Percentiles rank a stretch among this genome's conserved stretches.
These are phyloP conservation scores for Sisymbrium irio DNA, from an alignment of 345 rosid species.

Conservation along the genomic window DNA sequence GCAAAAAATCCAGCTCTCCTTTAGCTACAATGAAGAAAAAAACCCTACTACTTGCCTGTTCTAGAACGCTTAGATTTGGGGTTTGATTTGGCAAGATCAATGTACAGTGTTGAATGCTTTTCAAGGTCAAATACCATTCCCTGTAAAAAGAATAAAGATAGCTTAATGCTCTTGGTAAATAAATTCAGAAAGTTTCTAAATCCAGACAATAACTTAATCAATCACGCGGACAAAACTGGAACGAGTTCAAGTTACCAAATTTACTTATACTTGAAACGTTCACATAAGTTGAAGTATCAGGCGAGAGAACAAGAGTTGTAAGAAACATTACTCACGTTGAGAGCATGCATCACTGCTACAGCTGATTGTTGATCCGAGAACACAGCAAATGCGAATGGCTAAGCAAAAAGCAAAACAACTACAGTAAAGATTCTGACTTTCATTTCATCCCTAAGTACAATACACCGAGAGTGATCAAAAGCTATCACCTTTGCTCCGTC, in stretches of 20 bases:
- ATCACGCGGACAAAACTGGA: not conserved
- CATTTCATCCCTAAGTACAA: not conserved
- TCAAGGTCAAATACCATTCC: constrained; percentile 93
- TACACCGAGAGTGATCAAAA: not conserved
- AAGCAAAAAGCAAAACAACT: not conserved
- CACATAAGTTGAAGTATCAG: too few species aligned
- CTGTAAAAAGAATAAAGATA: constrained; percentile 33
- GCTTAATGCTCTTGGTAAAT: not conserved
- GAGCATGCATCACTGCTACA: constrained; percentile 64
- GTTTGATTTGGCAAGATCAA: constrained; percentile 89
- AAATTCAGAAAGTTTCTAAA: not conserved
- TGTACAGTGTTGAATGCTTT: constrained; percentile 69
- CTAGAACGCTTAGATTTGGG: constrained; percentile 83
- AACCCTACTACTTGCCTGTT: constrained; percentile 43
- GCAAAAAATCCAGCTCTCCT: too few species aligned
- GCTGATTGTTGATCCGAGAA: constrained; percentile 78
- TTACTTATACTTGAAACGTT: too few species aligned
- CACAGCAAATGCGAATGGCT: constrained; percentile 89
- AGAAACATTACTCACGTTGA: constrained; percentile 93
- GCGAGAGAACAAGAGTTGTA: too few species aligned
- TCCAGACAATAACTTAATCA: not conserved
- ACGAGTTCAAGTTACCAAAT: not conserved
- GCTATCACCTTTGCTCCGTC: constrained; percentile 33
- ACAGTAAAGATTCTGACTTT: constrained; percentile 1
- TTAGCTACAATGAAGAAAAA: not conserved